These are phyloP conservation scores for Gloeostereum incarnatum DNA, from an alignment of 768 basidiomycete genomes.

Conservation along the genomic window DNA sequence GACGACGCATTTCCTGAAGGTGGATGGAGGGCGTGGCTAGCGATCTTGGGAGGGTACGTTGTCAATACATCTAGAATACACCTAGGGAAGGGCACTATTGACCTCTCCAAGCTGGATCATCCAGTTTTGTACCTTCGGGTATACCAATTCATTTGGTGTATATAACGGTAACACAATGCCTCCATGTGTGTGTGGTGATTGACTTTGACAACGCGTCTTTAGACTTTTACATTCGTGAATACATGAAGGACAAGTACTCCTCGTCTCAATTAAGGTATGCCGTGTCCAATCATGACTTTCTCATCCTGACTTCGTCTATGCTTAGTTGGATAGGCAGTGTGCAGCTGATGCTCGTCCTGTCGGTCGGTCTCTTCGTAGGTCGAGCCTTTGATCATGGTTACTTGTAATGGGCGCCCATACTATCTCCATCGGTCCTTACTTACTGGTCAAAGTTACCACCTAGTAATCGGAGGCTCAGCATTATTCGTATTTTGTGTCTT, in stretches of 20 bases:
- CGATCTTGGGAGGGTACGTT: constrained; percentile 32
- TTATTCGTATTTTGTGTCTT: constrained; percentile 19
- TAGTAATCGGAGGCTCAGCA: constrained; percentile 17
- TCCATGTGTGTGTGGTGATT: neutral
- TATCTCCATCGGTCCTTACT: constrained; percentile 10
- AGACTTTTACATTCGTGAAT: neutral
- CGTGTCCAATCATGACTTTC: neutral
- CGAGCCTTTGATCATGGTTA: constrained; percentile 22
- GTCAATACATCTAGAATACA: too few species aligned
- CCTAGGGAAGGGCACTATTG: neutral
- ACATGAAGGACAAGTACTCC: neutral
- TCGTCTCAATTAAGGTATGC: constrained; percentile 2
- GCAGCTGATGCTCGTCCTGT: constrained; percentile 21
- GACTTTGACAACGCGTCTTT: neutral
- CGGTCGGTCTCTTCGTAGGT: constrained; percentile 17
- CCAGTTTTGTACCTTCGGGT: constrained; percentile 1
- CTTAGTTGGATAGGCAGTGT: constrained; percentile 23
- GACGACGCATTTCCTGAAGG: constrained; percentile 30
- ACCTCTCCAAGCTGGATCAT: neutral
- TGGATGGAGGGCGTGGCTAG: constrained; percentile 31
- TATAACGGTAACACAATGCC: constrained; percentile 17
- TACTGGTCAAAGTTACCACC: constrained; percentile 8
- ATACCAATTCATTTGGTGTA: constrained; percentile 20
- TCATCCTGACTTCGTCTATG: constrained; percentile 6
- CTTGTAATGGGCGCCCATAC: constrained; percentile 20